Conservation (phyloP, 2,329 filamentous ascomycete genomes). For the Drechslerella stenobrocha region DNA sequence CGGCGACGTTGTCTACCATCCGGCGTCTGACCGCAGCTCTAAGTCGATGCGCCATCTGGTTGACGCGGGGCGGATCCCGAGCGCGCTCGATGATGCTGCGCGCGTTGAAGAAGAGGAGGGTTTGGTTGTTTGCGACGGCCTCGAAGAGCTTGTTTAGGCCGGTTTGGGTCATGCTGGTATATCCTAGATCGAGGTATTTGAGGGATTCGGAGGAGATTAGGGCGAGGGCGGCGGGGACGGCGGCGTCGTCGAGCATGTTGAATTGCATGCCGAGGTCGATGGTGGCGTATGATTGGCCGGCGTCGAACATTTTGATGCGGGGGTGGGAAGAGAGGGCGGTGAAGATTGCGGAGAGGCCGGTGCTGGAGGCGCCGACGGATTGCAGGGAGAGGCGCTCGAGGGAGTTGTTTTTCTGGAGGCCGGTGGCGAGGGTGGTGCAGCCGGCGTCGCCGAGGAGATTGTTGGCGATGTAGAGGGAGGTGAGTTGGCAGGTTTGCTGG, state of each 20-base stretch:
- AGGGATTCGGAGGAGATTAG: constrained; percentile 56
- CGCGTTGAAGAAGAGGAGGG: constrained; percentile 36
- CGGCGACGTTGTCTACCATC: constrained; percentile 18
- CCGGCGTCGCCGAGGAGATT: constrained; percentile 42
- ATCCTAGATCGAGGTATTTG: constrained; percentile 58
- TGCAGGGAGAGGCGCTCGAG: constrained; percentile 58
- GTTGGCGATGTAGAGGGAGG: constrained; percentile 37
- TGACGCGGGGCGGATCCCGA: not conserved
- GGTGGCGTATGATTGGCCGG: constrained; percentile 60
- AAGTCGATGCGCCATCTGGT: constrained; percentile 20
- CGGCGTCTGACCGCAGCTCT: constrained; percentile 11
- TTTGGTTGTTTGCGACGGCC: constrained; percentile 19
- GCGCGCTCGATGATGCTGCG: constrained; percentile 2
- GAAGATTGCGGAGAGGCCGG: constrained; percentile 55
- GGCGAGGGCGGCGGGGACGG: constrained; percentile 54
- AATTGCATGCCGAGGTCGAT: constrained; percentile 58
- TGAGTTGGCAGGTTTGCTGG: constrained; percentile 45
- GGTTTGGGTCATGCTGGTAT: constrained; percentile 50
- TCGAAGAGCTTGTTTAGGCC: constrained; percentile 23
- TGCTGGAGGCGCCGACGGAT: constrained; percentile 54
- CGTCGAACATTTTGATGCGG: constrained; percentile 56
- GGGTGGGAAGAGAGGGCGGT: constrained; percentile 54
- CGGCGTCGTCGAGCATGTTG: constrained; percentile 59
- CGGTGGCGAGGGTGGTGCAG: constrained; percentile 29
- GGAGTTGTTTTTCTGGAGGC: constrained; percentile 51